Evolutionary conservation across 176 grass and related monocot species (phyloP), one percentile per base, ranked within the genome.

Genomic region (Hordeum marinum): DNA sequence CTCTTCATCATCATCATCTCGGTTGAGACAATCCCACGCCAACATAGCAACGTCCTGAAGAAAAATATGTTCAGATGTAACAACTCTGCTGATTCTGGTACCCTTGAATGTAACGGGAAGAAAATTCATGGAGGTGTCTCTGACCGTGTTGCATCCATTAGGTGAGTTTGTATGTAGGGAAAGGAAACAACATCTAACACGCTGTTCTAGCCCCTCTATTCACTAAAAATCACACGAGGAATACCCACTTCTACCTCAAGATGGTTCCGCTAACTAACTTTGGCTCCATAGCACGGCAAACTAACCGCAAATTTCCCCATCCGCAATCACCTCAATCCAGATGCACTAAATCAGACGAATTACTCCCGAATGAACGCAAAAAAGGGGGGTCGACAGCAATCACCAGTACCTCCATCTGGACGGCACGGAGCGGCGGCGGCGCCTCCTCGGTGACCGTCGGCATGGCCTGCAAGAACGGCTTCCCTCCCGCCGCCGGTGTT

Each of bases 341-440:
- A 60, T 34, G 23, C 23, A 29, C 12, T 62, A 67, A 75, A 83
- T 86, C 41, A 40, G 37, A 67, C 26, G 27, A 58, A 41, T 36
- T 67, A 90, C 4, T 31, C 20, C 18, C 12, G 17, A 23, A 25
- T 27, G 61, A 21, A 67, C 63, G 7, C 42, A 64, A 37, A 11
- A 11, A 25, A 3, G 0, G 59, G n/a, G 52, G 41, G 26, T 82
- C 8, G 65, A 62, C 36, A 76, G 58, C n/a, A 87, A 83, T 48
- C 70, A 99, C 97, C 90, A 96, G 86, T 80, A 92, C 97, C 76
- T 99, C 97, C 90, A 99, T 96, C 97, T 99, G 91, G 24, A 99
- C 94, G 71, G 88, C 90, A 42, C 92, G 83, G 14, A 99, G 91
- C 63, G 94, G 94, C 13, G 90, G 78, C 35, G 79, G 27, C 24